Base-by-base conservation (phyloP, 495 filamentous ascomycete species). In the Annulohypoxylon maeteangense region DNA sequence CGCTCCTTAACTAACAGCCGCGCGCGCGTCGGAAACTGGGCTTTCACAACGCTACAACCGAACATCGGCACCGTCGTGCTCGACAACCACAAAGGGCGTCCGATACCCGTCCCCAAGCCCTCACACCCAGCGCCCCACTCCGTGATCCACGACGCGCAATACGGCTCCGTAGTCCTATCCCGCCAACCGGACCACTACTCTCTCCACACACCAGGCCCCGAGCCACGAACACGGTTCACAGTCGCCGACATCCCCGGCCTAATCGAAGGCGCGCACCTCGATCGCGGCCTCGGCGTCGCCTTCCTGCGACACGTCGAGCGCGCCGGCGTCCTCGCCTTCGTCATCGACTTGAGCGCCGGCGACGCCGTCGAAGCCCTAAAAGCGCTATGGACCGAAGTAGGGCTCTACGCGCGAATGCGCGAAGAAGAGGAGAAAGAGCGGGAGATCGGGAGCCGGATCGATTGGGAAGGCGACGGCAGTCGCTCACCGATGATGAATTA, bases 211-310 rank as follows among this genome's bases (percentile, higher is more conserved):
- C 66, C 66, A 29, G 69, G 42, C 6, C 76, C 79, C 32, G 82
- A 87, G 45, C 80, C 78, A 3, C 84, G 93, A 10, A 93, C 90
- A 0, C 87, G 90, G 32, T 97, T 98, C 78, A 97, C 94, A 6
- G 91, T 99, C 65, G 95, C 95, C 5, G 95, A 99, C 78, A 98
- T 99, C 65, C 95, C 95, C 10, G 95, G 95, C 8, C 81, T 99
- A 53, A 91, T 99, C 62, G 87, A 93, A 72, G 92, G 91, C 72
- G 95, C 95, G 0, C 94, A 98, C 81, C 84, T 97, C 4, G 94
- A 98, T 80, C 91, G 92, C 66, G 95, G 95, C 0, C 86, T 99
- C 8, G 95, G 95, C 0, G 89, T 97, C 16, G 93, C 91, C 22
- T 99, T 99, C 75, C 83, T 99, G 22, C 90, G 96, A 7, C 95